A percentile compares a stretch with the other conserved stretches of the same genome.
Evolutionary conservation across 176 grass and related monocot genomes (phyloP).

Genomic region (Musa schizocarpa): DNA sequence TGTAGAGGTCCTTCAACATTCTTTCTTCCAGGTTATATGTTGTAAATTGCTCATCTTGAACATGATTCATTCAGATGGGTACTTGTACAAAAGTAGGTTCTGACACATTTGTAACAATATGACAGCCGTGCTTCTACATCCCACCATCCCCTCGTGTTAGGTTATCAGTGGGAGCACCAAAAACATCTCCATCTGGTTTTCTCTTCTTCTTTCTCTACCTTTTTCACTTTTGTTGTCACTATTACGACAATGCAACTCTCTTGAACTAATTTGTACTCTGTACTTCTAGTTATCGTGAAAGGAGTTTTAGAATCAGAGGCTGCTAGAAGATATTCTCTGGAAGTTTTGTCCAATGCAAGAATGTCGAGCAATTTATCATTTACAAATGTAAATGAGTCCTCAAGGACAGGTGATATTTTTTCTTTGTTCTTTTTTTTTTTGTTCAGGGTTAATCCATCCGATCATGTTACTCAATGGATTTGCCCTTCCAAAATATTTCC

Average conservation of each 20-base stretch:
- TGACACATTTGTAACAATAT: background rate
- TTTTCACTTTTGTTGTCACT: too few species aligned
- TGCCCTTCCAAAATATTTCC: background rate
- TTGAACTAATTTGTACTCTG: background rate
- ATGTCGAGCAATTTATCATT: slow-evolving; percentile 40
- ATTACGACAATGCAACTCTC: too few species aligned
- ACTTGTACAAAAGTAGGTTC: background rate
- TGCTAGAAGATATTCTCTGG: slow-evolving; percentile 35
- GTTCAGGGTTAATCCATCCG: too few species aligned
- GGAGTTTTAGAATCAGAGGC: slow-evolving; percentile 54
- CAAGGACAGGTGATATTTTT: slow-evolving; percentile 41
- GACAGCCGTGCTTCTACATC: slow-evolving; percentile 76
- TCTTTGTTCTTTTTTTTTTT: background rate
- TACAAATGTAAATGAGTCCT: slow-evolving; percentile 23
- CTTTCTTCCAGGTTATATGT: slow-evolving; percentile 77
- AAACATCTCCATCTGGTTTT: slow-evolving; percentile 61
- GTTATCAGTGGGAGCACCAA: slow-evolving; percentile 30
- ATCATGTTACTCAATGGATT: too few species aligned
- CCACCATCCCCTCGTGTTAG: slow-evolving; percentile 73
- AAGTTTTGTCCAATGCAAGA: slow-evolving; percentile 38
- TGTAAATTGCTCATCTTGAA: slow-evolving; percentile 3
- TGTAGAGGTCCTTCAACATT: slow-evolving; percentile 74
- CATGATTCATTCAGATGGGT: background rate
- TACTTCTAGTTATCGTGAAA: slow-evolving; percentile 39
- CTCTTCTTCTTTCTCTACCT: background rate